Conservation (phyloP, 768 basidiomycete species). For the Leccinum incarnatum region DNA sequence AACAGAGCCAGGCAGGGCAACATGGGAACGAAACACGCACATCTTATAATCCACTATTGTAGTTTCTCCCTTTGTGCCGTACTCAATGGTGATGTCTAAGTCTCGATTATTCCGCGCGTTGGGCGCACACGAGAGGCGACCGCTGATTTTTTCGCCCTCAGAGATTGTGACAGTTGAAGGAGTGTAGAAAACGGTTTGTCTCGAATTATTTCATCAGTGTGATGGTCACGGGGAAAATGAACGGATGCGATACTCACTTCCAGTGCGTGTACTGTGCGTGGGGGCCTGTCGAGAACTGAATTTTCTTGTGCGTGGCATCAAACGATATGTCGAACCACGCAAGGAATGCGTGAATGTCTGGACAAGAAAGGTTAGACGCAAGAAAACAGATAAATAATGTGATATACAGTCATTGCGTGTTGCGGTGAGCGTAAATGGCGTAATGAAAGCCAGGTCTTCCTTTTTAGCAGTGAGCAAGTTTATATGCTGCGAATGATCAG, state of each 20-base stretch:
- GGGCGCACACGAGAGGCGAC: conserved; percentile 75
- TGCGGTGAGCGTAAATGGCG: conserved; percentile 74
- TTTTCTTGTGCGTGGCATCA: conserved; percentile 92
- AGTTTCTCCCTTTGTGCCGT: conserved; percentile 43
- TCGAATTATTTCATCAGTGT: conserved; percentile 26
- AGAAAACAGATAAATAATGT: background rate
- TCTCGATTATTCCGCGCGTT: conserved; percentile 94
- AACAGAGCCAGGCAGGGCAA: conserved; percentile 7
- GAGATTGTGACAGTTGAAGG: conserved; percentile 68
- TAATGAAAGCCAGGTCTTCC: conserved; percentile 87
- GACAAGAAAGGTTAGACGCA: conserved; percentile 2
- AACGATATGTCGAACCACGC: conserved; percentile 99
- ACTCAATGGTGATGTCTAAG: conserved; percentile 83
- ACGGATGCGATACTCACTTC: conserved; percentile 62
- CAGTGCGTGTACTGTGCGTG: conserved; percentile 96
- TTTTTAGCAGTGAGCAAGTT: conserved; percentile 90
- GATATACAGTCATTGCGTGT: conserved; percentile 91
- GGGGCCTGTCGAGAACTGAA: conserved; percentile 95
- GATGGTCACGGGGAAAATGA: background rate
- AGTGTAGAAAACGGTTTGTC: conserved; percentile 98
- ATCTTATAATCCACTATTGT: conserved; percentile 72
- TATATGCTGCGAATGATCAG: conserved; percentile 60
- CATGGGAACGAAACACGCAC: conserved; percentile 52
- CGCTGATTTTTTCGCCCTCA: conserved; percentile 70
- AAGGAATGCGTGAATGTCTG: conserved; percentile 96